Percentiles rank a stretch among this genome's conserved stretches.
Evolutionary conservation across 306 rosid species (phyloP).

Genomic region (Pterocarpus santalinus): DNA sequence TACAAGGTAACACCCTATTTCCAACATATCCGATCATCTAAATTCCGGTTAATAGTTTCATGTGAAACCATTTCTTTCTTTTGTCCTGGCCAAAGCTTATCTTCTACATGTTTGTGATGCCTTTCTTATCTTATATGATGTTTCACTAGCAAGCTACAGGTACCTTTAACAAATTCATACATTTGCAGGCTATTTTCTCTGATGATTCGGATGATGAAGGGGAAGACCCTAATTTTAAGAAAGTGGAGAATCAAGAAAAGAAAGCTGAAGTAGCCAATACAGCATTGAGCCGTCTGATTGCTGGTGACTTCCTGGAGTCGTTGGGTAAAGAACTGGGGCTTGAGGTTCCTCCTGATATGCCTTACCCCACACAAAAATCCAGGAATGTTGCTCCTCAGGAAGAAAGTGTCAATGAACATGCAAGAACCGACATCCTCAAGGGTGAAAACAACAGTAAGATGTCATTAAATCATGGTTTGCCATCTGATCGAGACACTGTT

Average conservation of each 20-base stretch:
- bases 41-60: background rate
- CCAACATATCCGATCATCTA: background rate
- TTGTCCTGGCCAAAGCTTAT: slow-evolving; percentile 42
- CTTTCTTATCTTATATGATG: slow-evolving; percentile 27
- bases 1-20: slow-evolving; percentile 73
- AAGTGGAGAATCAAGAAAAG: slow-evolving; percentile 76
- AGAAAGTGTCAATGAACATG: slow-evolving; percentile 51
- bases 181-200: slow-evolving; percentile 91
- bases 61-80: slow-evolving; percentile 20
- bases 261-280: slow-evolving; percentile 88
- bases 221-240: slow-evolving; percentile 56
- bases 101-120: background rate
- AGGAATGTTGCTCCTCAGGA: slow-evolving; percentile 51
- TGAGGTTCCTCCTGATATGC: slow-evolving; percentile 89
- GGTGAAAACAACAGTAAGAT: slow-evolving; percentile 47
- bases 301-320: slow-evolving; percentile 96
- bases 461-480: slow-evolving; percentile 45
- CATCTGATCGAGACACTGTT: slow-evolving; percentile 43
- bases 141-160: slow-evolving; percentile 17
- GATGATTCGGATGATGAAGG: slow-evolving; percentile 89
- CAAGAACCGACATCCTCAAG: slow-evolving; percentile 41
- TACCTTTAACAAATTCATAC: slow-evolving; percentile 39
- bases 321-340: slow-evolving; percentile 96
- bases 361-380: slow-evolving; percentile 59
- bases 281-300: slow-evolving; percentile 85